Evolutionary conservation across 2,329 filamentous ascomycete genomes (phyloP).

Genomic region (Rachicladosporium sp.): DNA sequence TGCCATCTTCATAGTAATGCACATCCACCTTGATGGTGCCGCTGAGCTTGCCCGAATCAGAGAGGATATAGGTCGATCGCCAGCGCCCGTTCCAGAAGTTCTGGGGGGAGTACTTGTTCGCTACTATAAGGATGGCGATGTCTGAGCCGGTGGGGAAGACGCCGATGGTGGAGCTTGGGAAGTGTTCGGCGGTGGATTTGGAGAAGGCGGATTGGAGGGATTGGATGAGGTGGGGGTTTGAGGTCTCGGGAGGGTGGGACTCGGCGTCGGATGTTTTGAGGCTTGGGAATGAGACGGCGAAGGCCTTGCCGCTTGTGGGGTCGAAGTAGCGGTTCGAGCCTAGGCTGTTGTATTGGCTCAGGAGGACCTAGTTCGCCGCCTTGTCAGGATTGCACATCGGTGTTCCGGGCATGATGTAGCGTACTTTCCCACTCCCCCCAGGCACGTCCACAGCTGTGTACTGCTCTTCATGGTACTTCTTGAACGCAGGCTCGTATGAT

Average conservation of each 20-base stretch:
- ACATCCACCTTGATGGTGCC: constrained; percentile 87
- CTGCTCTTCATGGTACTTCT: constrained; percentile 95
- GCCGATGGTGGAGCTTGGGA: constrained; percentile 66
- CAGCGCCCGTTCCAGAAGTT: constrained; percentile 99
- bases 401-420: constrained; percentile 18
- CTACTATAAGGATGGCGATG: constrained; percentile 72
- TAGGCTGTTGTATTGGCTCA: constrained; percentile 77
- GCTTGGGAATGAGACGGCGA: constrained; percentile 46
- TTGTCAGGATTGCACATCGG: too few relatives aligned
- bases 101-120: constrained; percentile 93
- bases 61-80: constrained; percentile 75
- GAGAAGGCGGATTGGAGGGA: constrained; percentile 68
- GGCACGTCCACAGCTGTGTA: constrained; percentile 81
- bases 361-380: constrained; percentile 43
- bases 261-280: constrained; percentile 56
- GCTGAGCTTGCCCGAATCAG: constrained; percentile 54
- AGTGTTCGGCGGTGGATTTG: constrained; percentile 76
- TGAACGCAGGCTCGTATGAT: constrained; percentile 69
- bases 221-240: constrained; percentile 68
- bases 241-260: constrained; percentile 64
- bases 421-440: constrained; percentile 65
- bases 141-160: constrained; percentile 68
- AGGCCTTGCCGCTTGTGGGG: constrained; percentile 74
- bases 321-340: constrained; percentile 81
- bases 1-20: constrained; percentile 99